Evolutionary conservation across 352 stramenopile species (phyloP).

Genomic region (Blastocystis sp.): DNA sequence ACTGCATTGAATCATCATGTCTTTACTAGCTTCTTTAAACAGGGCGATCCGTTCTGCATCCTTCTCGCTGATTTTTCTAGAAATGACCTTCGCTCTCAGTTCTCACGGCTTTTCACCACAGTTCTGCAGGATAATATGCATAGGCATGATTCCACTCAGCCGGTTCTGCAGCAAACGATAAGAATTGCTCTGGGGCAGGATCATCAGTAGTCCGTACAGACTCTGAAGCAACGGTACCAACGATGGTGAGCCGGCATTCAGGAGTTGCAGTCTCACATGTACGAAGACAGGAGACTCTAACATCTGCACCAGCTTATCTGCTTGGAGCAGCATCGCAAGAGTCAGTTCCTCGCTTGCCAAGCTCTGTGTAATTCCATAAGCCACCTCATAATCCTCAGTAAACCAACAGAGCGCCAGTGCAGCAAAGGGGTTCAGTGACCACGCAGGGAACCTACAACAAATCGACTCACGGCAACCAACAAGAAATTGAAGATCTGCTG

Average conservation of each 20-base stretch:
- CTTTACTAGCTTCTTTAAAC: background rate
- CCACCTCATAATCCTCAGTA: constrained; percentile 92
- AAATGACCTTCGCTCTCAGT: background rate
- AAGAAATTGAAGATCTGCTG: constrained; percentile 29
- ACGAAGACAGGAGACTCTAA: constrained; percentile 98
- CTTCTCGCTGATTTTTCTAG: constrained; percentile 9
- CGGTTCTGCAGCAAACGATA: constrained; percentile 49
- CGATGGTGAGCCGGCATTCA: constrained; percentile 70
- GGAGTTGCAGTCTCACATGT: constrained; percentile 90
- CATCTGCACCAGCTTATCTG: constrained; percentile 98
- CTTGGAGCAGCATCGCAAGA: constrained; percentile 96
- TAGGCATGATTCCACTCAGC: constrained; percentile 17
- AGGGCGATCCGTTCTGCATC: background rate
- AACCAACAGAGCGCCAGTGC: constrained; percentile 86
- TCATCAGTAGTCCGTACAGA: constrained; percentile 59
- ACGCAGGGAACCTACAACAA: constrained; percentile 66
- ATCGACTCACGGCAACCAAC: background rate
- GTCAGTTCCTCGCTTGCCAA: constrained; percentile 92
- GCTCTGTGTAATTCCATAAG: constrained; percentile 85
- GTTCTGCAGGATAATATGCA: constrained; percentile 27
- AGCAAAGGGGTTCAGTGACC: constrained; percentile 92
- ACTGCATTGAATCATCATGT: background rate
- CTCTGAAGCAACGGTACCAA: constrained; percentile 50
- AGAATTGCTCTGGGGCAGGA: constrained; percentile 51
- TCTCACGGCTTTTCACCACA: background rate